phyloP scores from a whole-genome alignment of 306 rosid species.

The Quercus engelmannii region DNA sequence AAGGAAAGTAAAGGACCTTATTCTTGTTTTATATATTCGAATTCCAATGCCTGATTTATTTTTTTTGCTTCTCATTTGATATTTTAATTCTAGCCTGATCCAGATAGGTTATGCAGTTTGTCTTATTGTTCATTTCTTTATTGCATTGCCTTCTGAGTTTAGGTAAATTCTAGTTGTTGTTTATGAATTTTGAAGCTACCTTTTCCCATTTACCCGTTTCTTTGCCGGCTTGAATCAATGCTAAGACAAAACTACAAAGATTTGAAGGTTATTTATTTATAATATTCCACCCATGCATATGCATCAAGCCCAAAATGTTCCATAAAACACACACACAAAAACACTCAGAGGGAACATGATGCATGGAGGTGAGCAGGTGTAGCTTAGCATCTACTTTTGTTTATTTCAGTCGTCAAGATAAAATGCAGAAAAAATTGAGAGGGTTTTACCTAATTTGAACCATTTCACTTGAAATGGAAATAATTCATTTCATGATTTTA shows the following conservation, averaged over 20 bases:
- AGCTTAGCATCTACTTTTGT: constrained; percentile 4
- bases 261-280: constrained; percentile 19
- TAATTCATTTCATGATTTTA: no score
- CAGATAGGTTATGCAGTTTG: constrained; percentile 19
- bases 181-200: constrained; percentile 38
- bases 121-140: constrained; percentile 17
- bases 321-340: constrained; percentile 10
- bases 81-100: constrained; percentile 5
- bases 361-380: constrained; percentile 5
- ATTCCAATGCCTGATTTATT: background rate
- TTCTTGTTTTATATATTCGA: constrained; percentile 3
- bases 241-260: constrained; percentile 19
- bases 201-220: constrained; percentile 27
- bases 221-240: constrained; percentile 22
- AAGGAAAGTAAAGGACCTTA: constrained; percentile 6
- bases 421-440: background rate
- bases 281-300: background rate
- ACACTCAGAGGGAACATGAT: constrained; percentile 3
- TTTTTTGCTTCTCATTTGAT: background rate
- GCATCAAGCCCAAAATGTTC: constrained; percentile 31
- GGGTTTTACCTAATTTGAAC: background rate
- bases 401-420: background rate
- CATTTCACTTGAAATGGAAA: no score
- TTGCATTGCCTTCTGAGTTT: constrained; percentile 3
- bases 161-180: constrained; percentile 20